Percentiles rank a stretch among this genome's conserved stretches.
phyloP scores from a whole-genome alignment of 805 yeast genomes.

The Kazachstania viticola region DNA sequence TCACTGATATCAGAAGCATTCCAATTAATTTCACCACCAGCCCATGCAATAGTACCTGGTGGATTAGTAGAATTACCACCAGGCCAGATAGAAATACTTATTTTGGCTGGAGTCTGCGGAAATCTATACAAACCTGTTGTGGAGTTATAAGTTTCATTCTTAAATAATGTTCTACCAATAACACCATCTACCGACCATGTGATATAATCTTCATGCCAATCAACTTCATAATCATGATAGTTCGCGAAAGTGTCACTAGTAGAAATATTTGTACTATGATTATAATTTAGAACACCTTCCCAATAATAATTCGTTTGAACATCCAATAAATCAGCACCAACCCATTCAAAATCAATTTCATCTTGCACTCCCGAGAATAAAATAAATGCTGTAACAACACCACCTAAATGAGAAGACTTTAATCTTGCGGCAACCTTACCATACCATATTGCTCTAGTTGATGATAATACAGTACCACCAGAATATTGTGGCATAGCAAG shows the following conservation, averaged over 20 bases:
- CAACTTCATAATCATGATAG: slow-evolving; percentile 66
- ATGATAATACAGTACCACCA: slow-evolving; percentile 69
- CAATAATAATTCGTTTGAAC: slow-evolving; percentile 76
- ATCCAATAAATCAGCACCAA: slow-evolving; percentile 57
- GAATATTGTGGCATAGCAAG: slow-evolving; percentile 71
- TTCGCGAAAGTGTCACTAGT: slow-evolving; percentile 44
- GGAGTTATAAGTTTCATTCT: slow-evolving; percentile 46
- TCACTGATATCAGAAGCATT: slow-evolving; percentile 55
- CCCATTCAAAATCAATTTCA: slow-evolving; percentile 81
- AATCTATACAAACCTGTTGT: slow-evolving; percentile 45
- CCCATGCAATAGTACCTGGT: slow-evolving; percentile 65
- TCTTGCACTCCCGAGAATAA: slow-evolving; percentile 76
- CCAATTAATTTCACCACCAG: slow-evolving; percentile 87
- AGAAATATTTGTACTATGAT: slow-evolving; percentile 38
- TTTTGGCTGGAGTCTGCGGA: slow-evolving; percentile 67
- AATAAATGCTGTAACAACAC: slow-evolving; percentile 79
- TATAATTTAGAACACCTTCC: slow-evolving; percentile 60
- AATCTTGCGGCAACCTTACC: slow-evolving; percentile 63
- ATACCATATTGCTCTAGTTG: slow-evolving; percentile 76
- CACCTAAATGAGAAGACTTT: slow-evolving; percentile 63
- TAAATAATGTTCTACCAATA: slow-evolving; percentile 51
- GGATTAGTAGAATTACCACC: slow-evolving; percentile 49
- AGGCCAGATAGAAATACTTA: slow-evolving; percentile 72
- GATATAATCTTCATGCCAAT: slow-evolving; percentile 67
- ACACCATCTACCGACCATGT: slow-evolving; percentile 68